Percentiles rank a stretch among this genome's conserved stretches.
phyloP scores from a whole-genome alignment of 75 land plant genomes.

The Selaginella moellendorffii region DNA sequence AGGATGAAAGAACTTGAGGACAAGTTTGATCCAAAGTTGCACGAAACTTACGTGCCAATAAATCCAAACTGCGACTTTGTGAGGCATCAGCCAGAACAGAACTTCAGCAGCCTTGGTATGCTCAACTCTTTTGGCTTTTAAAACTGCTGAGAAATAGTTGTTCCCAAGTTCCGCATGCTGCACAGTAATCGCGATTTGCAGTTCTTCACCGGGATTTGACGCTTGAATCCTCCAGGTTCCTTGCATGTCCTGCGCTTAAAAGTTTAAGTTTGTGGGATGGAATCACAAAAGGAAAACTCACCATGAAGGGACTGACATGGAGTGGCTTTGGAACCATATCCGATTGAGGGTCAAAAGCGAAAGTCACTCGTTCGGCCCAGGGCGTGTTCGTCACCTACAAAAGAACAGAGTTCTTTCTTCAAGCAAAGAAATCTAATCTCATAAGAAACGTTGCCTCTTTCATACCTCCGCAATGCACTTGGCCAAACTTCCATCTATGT shows the following conservation, averaged over 20 bases:
- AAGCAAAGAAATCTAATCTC: neutral
- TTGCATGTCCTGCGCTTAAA: slow-evolving; percentile 61
- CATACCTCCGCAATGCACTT: slow-evolving; percentile 88
- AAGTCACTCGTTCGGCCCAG: slow-evolving; percentile 65
- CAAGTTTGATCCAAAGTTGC: neutral
- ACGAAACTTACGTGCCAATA: slow-evolving; percentile 77
- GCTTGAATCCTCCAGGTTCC: slow-evolving; percentile 66
- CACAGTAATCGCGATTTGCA: slow-evolving; percentile 45
- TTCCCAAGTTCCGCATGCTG: slow-evolving; percentile 68
- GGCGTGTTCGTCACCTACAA: slow-evolving; percentile 78
- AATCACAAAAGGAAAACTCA: slow-evolving; percentile 22
- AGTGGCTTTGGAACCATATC: slow-evolving; percentile 69
- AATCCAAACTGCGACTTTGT: slow-evolving; percentile 89
- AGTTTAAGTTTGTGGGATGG: neutral
- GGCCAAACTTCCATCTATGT: slow-evolving; percentile 30
- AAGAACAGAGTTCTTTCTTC: neutral
- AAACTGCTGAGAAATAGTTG: slow-evolving; percentile 62
- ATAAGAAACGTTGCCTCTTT: neutral
- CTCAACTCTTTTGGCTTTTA: slow-evolving; percentile 34
- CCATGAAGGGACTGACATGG: slow-evolving; percentile 95
- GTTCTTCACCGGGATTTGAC: slow-evolving; percentile 42
- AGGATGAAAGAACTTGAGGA: slow-evolving; percentile 2
- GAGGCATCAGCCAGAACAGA: slow-evolving; percentile 91
- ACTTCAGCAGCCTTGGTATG: slow-evolving; percentile 17
- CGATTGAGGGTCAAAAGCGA: slow-evolving; percentile 52